Percentiles rank a stretch among this genome's conserved stretches.
These are phyloP conservation scores for Globisporangium camurandrum DNA, from an alignment of 352 stramenopile species.

Conservation along the genomic window DNA sequence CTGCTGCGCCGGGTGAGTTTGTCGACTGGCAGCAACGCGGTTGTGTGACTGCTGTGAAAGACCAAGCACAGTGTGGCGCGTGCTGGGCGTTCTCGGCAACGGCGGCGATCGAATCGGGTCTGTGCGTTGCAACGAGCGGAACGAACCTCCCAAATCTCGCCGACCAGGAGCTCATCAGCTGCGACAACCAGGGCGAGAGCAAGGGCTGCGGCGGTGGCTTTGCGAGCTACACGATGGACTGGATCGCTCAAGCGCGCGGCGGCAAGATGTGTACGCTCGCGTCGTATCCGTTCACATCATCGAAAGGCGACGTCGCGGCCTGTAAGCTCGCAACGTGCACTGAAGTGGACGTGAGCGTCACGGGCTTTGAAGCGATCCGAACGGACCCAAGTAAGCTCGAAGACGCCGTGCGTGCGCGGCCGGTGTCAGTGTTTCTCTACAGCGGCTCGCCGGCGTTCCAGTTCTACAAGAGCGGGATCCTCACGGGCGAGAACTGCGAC, in stretches of 20 bases:
- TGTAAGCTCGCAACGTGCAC: slow-evolving; percentile 30
- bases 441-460: slow-evolving; percentile 53
- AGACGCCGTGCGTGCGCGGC: slow-evolving; percentile 34
- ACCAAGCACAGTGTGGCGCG: slow-evolving; percentile 43
- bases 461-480: slow-evolving; percentile 51
- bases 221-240: slow-evolving; percentile 50
- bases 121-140: slow-evolving; percentile 30
- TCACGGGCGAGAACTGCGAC: slow-evolving; percentile 50
- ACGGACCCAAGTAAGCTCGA: slow-evolving; percentile 31
- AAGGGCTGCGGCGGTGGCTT: slow-evolving; percentile 54
- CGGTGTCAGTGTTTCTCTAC: slow-evolving; percentile 56
- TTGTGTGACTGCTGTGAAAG: slow-evolving; percentile 68
- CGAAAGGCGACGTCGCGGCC: slow-evolving; percentile 20
- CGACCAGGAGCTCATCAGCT: slow-evolving; percentile 71
- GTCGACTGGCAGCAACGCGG: slow-evolving; percentile 65
- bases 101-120: slow-evolving; percentile 44
- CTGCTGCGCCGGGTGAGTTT: slow-evolving; percentile 28
- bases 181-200: slow-evolving; percentile 37
- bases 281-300: slow-evolving; percentile 42
- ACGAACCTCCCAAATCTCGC: slow-evolving; percentile 30
- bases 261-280: slow-evolving; percentile 50
- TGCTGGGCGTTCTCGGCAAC: slow-evolving; percentile 59
- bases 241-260: slow-evolving; percentile 29
- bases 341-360: slow-evolving; percentile 37
- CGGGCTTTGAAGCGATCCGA: slow-evolving; percentile 36